phyloP scores from a whole-genome alignment of 306 rosid species.

The Ochetophila trinervis region DNA sequence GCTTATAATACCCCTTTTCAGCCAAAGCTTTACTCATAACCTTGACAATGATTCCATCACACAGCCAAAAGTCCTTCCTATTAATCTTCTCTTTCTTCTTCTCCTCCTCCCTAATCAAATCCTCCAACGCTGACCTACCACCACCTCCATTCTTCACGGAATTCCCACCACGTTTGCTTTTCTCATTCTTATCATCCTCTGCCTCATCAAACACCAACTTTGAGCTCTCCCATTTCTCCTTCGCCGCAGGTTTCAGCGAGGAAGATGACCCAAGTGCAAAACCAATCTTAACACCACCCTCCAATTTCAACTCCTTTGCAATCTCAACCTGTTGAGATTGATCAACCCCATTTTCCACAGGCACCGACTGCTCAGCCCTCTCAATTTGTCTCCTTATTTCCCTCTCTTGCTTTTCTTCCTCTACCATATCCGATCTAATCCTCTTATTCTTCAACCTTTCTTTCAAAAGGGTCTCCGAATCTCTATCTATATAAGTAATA shows the following conservation, averaged over 20 bases:
- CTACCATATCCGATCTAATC: slow-evolving; percentile 58
- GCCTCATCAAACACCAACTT: slow-evolving; percentile 56
- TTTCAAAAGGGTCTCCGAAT: slow-evolving; percentile 75
- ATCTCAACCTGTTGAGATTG: slow-evolving; percentile 35
- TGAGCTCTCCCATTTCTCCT: slow-evolving; percentile 46
- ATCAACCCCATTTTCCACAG: slow-evolving; percentile 30
- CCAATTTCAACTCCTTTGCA: slow-evolving; percentile 50
- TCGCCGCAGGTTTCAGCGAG: slow-evolving; percentile 36
- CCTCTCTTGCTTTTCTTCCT: slow-evolving; percentile 87
- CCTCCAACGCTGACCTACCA: slow-evolving; percentile 59
- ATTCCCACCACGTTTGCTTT: slow-evolving; percentile 28
- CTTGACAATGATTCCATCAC: slow-evolving; percentile 59
- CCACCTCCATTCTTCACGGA: slow-evolving; percentile 28
- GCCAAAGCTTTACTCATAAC: slow-evolving; percentile 88
- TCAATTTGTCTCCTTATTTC: slow-evolving; percentile 81
- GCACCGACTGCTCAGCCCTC: slow-evolving; percentile 54
- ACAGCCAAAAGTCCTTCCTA: slow-evolving; percentile 85
- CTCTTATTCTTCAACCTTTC: slow-evolving; percentile 78
- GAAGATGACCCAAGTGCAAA: slow-evolving; percentile 50
- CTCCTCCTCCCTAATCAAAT: slow-evolving; percentile 84
- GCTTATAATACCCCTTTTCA: slow-evolving; percentile 84
- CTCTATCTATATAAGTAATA: slow-evolving; percentile 71
- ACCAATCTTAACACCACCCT: slow-evolving; percentile 64
- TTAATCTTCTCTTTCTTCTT: slow-evolving; percentile 76
- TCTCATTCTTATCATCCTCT: slow-evolving; percentile 41